Evolutionary conservation across 1,284 basidiomycete genomes (phyloP).

Genomic region (Puccinia hordei): DNA sequence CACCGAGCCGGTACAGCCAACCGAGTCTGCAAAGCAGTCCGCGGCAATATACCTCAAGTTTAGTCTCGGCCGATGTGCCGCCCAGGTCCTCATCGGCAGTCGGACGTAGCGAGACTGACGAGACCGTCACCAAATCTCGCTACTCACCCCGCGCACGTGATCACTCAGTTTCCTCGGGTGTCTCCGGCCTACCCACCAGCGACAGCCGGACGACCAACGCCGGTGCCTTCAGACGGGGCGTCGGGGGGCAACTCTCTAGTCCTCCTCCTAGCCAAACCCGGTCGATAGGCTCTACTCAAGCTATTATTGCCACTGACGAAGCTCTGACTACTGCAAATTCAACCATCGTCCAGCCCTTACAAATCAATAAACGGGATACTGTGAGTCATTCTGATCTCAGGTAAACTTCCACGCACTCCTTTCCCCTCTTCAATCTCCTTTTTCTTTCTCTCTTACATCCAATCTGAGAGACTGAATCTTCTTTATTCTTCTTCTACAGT

Average conservation of each 20-base stretch:
- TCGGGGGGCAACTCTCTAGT: neutral
- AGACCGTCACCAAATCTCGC: neutral
- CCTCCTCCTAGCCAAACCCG: neutral
- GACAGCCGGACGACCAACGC: slow-evolving; percentile 27
- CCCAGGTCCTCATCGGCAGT: neutral
- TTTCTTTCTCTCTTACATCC: neutral
- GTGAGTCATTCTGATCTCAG: neutral
- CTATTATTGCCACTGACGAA: slow-evolving; percentile 10
- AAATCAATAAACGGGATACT: slow-evolving; percentile 32
- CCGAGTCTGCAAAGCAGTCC: neutral
- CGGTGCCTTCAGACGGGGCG: slow-evolving; percentile 27
- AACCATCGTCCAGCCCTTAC: slow-evolving; percentile 5
- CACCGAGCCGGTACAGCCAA: neutral
- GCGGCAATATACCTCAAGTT: neutral
- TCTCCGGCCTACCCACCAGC: neutral
- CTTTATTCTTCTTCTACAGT: neutral
- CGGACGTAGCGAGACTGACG: neutral
- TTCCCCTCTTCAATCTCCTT: neutral
- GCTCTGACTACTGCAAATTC: neutral
- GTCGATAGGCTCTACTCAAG: neutral
- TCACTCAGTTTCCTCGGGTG: neutral
- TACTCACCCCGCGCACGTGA: slow-evolving; percentile 12
- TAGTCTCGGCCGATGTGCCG: neutral
- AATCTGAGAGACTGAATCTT: neutral
- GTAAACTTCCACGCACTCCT: neutral